These are phyloP conservation scores for Ceratocystis ficicola DNA, from an alignment of 2,329 filamentous ascomycete genomes.

Conservation along the genomic window DNA sequence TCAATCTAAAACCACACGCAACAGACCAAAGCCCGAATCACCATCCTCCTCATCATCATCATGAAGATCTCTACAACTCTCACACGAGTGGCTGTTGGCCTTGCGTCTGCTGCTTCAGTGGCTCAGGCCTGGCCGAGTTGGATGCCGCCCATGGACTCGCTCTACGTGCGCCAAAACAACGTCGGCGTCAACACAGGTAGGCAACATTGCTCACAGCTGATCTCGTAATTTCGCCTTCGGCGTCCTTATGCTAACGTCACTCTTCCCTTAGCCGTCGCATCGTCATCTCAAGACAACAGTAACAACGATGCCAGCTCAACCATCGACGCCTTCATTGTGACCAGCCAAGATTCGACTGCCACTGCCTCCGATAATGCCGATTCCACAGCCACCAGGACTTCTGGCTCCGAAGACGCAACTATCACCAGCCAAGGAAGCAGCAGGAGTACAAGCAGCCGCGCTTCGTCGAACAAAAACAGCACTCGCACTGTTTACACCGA, in stretches of 20 bases:
- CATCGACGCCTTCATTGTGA: constrained; percentile 9
- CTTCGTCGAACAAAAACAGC: constrained; percentile 21
- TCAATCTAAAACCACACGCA: not conserved
- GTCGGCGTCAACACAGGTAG: constrained; percentile 23
- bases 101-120: constrained; percentile 39
- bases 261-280: constrained; percentile 13
- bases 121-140: constrained; percentile 46
- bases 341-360: constrained; percentile 16
- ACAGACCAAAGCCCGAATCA: not conserved
- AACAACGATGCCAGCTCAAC: not conserved
- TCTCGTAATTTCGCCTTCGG: not conserved
- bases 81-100: constrained; percentile 38
- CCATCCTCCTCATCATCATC: not conserved
- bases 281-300: constrained; percentile 14
- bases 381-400: constrained; percentile 27
- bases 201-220: not conserved
- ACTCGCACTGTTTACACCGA: constrained; percentile 35
- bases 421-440: constrained; percentile 25
- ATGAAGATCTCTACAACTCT: constrained; percentile 42
- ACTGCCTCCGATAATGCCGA: constrained; percentile 34
- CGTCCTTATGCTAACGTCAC: not conserved
- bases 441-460: constrained; percentile 24
- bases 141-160: constrained; percentile 37
- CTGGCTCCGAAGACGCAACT: constrained; percentile 26
- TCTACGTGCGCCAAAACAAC: constrained; percentile 40